These are phyloP conservation scores for Kodamaea neixiangensis DNA, from an alignment of 805 yeast genomes.

Conservation along the genomic window DNA sequence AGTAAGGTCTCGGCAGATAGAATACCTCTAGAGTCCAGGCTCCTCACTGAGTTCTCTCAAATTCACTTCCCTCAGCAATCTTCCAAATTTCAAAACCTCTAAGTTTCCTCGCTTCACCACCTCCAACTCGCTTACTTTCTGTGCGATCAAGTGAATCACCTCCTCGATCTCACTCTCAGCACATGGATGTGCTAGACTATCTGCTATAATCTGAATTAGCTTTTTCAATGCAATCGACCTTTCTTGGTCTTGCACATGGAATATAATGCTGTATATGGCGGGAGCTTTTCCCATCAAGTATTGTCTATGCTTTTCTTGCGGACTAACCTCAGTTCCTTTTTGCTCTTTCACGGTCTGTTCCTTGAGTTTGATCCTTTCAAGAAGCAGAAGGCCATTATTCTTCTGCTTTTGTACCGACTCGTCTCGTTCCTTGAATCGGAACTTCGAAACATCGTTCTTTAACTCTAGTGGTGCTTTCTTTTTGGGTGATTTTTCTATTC, in stretches of 20 bases:
- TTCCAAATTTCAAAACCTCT: slow-evolving; percentile 27
- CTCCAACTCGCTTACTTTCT: slow-evolving; percentile 21
- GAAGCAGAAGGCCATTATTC: slow-evolving; percentile 31
- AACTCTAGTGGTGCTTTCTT: slow-evolving; percentile 15
- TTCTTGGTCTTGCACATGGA: slow-evolving; percentile 22
- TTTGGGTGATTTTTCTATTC: slow-evolving; percentile 1
- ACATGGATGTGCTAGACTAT: slow-evolving; percentile 34
- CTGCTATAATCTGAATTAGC: slow-evolving; percentile 30
- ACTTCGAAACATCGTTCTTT: slow-evolving; percentile 38
- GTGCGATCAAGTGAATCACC: slow-evolving; percentile 22
- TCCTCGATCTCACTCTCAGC: slow-evolving; percentile 32
- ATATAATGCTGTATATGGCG: slow-evolving; percentile 36
- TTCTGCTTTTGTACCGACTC: slow-evolving; percentile 17
- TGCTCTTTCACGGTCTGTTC: slow-evolving; percentile 24
- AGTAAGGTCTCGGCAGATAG: too few species aligned
- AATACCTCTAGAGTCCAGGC: too few species aligned
- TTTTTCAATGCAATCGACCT: slow-evolving; percentile 25
- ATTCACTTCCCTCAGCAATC: slow-evolving; percentile 31
- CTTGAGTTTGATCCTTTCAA: slow-evolving; percentile 42
- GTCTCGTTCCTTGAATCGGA: slow-evolving; percentile 25
- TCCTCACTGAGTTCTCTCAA: slow-evolving; percentile 12
- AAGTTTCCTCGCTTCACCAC: slow-evolving; percentile 25
- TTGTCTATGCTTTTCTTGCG: slow-evolving; percentile 23
- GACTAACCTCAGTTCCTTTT: slow-evolving; percentile 13
- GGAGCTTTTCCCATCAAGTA: slow-evolving; percentile 30